phyloP scores from a whole-genome alignment of 768 basidiomycete genomes.

The Peribolospora baueri region DNA sequence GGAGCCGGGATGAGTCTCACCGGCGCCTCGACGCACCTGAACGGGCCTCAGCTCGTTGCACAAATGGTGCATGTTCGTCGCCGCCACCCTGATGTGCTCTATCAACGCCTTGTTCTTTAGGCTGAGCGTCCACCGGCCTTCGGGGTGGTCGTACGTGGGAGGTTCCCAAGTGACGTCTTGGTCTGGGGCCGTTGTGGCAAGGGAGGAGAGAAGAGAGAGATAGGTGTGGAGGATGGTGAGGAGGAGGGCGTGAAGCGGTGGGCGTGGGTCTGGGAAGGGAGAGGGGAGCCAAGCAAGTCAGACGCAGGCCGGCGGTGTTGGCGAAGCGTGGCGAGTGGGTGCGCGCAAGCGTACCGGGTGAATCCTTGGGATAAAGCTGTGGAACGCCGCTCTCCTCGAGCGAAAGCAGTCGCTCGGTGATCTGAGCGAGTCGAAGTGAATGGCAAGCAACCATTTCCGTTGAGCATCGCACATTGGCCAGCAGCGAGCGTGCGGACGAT shows the following conservation, averaged over 20 bases:
- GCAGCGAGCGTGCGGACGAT: background rate
- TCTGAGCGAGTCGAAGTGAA: conserved; percentile 22
- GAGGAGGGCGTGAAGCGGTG: conserved; percentile 44
- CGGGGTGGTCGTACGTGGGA: conserved; percentile 8
- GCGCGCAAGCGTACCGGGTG: conserved; percentile 26
- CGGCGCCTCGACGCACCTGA: conserved; percentile 29
- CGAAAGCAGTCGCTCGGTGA: conserved; percentile 59
- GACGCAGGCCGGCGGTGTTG: background rate
- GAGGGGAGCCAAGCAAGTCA: background rate
- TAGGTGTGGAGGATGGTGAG: conserved; percentile 58
- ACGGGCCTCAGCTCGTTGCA: conserved; percentile 74
- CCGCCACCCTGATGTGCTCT: conserved; percentile 57
- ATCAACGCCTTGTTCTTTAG: conserved; percentile 16
- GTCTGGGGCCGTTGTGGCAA: conserved; percentile 40
- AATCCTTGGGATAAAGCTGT: conserved; percentile 55
- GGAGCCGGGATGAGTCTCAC: background rate
- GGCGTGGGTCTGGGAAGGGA: conserved; percentile 38
- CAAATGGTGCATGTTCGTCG: conserved; percentile 69
- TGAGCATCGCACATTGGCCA: background rate
- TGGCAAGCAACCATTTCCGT: conserved; percentile 7
- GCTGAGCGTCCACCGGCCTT: conserved; percentile 37
- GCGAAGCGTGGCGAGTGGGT: background rate
- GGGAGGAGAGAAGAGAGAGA: conserved; percentile 42
- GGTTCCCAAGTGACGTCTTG: conserved; percentile 10
- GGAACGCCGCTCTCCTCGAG: conserved; percentile 56